phyloP scores from a whole-genome alignment of 306 rosid species.

The Cyamopsis tetragonoloba region DNA sequence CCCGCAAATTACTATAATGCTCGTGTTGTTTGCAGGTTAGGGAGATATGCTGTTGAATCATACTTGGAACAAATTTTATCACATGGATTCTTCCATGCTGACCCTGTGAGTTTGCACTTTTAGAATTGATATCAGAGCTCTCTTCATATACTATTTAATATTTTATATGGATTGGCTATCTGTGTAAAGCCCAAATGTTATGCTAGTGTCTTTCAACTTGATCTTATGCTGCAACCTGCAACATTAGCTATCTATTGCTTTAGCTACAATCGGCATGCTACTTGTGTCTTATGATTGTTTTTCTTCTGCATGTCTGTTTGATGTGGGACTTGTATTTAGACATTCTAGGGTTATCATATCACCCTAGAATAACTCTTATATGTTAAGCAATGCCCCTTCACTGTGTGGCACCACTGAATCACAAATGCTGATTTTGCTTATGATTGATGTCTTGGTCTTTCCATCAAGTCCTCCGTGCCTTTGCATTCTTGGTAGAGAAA shows the following conservation, averaged over 20 bases:
- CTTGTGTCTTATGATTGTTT: neutral
- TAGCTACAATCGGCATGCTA: neutral
- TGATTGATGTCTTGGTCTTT: neutral
- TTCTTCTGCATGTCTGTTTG: constrained; percentile 3
- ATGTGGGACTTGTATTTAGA: constrained; percentile 1
- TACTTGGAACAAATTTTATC: constrained; percentile 96
- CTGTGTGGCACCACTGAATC: neutral
- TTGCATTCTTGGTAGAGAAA: neutral
- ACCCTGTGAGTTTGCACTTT: constrained; percentile 69
- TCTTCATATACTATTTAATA: neutral
- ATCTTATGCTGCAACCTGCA: constrained; percentile 20
- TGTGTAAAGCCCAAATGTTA: constrained; percentile 5
- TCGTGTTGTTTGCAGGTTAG: constrained; percentile 57
- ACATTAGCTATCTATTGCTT: constrained; percentile 9
- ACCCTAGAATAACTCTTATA: neutral
- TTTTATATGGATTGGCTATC: constrained; percentile 14
- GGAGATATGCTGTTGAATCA: constrained; percentile 95
- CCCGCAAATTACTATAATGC: neutral
- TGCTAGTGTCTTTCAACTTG: neutral
- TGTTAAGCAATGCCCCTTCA: neutral
- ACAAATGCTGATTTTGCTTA: neutral
- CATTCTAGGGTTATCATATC: neutral
- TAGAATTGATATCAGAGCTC: constrained; percentile 16
- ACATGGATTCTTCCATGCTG: constrained; percentile 99
- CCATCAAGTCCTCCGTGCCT: neutral